Base-by-base conservation (phyloP, 345 rosid genomes). In the Euphorbia lathyris region DNA sequence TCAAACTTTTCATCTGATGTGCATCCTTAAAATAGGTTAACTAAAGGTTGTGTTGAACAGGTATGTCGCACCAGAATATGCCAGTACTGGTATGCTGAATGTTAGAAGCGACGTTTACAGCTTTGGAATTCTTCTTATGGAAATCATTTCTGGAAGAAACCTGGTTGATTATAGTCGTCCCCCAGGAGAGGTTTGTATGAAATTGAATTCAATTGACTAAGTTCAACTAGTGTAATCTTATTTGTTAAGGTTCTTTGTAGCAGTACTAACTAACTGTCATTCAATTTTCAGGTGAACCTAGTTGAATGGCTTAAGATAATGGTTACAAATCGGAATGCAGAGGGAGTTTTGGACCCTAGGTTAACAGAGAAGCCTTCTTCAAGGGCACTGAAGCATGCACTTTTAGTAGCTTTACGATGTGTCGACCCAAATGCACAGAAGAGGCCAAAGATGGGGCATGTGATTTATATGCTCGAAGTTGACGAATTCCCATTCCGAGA, bases 41-140 rank as follows among this genome's bases (percentile, higher is more conserved):
- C 25, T 48, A 60, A 50, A 40, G 30, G 29, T 50, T 13, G 19
- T 70, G 29, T 68, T 69, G 68, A 22, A 16, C 80, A 89, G 95
- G 42, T 94, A 91, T 69, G 98, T 94, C 65, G 98, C 98, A 59
- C 98, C 98, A 22, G 98, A 94, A 65, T 94, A 94, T 72, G 98
- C 98, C 11, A 89, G 98, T 78, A 94, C 98, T 0, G 98, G 98
- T 55, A 94, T 94, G 98, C 80, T 94, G 83, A 94, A 91, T 57
- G 98, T 91, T 80, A 89, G 90, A 76, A 94, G 98, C 58, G 97
- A 94, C 80, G 94, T 83, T 1, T 94, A 94, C 76, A 89, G 98
- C 78, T 94, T 94, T 40, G 98, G 98, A 42, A 89, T 94, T 76
- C 93, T 94, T 63, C 75, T 94, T 30, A 94, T 94, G 98, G 97